Evolutionary conservation across 2,329 filamentous ascomycete species (phyloP).

Genomic region (Pseudogymnoascus sp.): DNA sequence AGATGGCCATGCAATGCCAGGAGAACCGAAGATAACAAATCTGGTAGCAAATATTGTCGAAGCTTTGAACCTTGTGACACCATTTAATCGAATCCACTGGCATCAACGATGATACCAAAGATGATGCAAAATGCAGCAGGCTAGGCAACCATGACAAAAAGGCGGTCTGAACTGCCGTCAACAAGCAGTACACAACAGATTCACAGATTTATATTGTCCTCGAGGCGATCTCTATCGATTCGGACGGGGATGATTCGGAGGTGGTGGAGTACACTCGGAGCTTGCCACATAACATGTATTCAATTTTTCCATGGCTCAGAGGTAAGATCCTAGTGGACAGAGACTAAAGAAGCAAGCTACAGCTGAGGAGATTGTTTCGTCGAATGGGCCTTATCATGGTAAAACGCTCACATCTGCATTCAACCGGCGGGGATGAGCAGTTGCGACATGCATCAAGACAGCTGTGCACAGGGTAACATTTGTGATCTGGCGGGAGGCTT

Average conservation of each 20-base stretch:
- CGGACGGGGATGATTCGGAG: neutral
- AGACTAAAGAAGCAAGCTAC: neutral
- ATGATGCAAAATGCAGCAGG: neutral
- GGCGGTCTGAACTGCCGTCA: neutral
- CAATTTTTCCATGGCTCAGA: neutral
- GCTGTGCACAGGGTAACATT: neutral
- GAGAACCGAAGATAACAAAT: neutral
- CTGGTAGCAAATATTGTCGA: neutral
- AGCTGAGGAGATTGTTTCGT: neutral
- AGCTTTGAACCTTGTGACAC: neutral
- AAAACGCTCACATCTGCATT: conserved; percentile 2
- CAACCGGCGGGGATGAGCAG: neutral
- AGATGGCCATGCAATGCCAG: neutral
- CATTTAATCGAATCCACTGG: neutral
- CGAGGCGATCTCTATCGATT: neutral
- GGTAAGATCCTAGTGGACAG: neutral
- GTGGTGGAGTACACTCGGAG: neutral
- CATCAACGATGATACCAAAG: neutral
- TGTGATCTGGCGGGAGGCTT: neutral
- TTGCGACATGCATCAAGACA: neutral
- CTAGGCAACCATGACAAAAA: conserved; percentile 1
- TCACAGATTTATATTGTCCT: neutral
- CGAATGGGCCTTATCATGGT: neutral
- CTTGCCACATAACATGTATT: neutral
- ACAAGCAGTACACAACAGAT: neutral